Percentiles rank a stretch among this genome's conserved stretches.
Conservation (phyloP, 495 filamentous ascomycete species). For the Oleoguttula mirabilis region DNA sequence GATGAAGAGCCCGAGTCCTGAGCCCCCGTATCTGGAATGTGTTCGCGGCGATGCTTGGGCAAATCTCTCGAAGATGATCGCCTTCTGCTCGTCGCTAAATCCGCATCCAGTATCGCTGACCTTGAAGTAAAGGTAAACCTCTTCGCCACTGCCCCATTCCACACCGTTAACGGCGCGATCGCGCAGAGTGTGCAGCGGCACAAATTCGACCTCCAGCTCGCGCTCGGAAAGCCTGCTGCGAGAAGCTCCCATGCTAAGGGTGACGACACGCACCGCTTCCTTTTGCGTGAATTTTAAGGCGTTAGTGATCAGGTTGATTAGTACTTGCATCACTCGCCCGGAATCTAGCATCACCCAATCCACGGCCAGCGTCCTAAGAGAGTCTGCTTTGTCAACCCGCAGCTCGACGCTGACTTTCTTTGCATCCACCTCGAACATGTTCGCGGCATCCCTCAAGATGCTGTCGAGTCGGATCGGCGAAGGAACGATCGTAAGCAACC, state of each 20-base stretch:
- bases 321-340: conserved; percentile 13
- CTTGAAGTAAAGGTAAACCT: background rate
- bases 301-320: background rate
- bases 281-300: background rate
- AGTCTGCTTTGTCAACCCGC: conserved; percentile 4
- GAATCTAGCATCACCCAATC: conserved; percentile 20
- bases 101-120: conserved; percentile 2
- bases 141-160: background rate
- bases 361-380: conserved; percentile 2
- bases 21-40: conserved; percentile 12
- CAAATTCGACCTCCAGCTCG: background rate
- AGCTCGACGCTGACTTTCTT: conserved; percentile 15
- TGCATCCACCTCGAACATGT: conserved; percentile 20
- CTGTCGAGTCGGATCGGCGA: conserved; percentile 17
- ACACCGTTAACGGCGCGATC: background rate
- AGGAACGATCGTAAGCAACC: background rate
- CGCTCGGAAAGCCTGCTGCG: background rate
- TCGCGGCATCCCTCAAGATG: conserved; percentile 16
- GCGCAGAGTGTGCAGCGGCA: background rate
- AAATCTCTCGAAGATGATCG: conserved; percentile 36
- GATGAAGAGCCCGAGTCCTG: conserved; percentile 14
- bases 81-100: conserved; percentile 30
- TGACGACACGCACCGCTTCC: background rate
- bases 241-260: background rate
- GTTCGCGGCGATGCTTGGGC: conserved; percentile 17